phyloP scores from a whole-genome alignment of 1,284 basidiomycete genomes.

The Sanghuangporus weigelae region DNA sequence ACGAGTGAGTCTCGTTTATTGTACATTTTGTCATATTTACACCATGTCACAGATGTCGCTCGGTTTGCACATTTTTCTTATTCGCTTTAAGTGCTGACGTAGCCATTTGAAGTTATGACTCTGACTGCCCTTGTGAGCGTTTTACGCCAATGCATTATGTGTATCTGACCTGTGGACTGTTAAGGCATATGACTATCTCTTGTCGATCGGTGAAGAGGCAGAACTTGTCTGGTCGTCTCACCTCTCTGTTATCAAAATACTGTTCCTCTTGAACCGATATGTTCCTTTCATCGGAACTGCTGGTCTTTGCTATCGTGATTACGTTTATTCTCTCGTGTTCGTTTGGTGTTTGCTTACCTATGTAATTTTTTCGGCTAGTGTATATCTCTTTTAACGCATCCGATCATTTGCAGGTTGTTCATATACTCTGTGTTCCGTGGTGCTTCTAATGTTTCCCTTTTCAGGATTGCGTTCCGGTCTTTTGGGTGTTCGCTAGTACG shows the following conservation, averaged over 20 bases:
- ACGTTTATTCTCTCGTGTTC: not conserved
- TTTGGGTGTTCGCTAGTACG: not conserved
- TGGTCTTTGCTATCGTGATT: not conserved
- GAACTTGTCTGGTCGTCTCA: constrained; percentile 8
- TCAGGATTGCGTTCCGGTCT: not conserved
- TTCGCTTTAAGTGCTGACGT: not conserved
- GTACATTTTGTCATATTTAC: not conserved
- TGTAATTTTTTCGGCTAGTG: not conserved
- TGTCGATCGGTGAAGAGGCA: constrained; percentile 3
- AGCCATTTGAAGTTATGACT: not conserved
- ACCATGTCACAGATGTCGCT: not conserved
- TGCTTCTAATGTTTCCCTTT: not conserved
- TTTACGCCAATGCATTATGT: not conserved
- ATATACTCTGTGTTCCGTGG: not conserved
- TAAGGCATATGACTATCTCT: constrained; percentile 9
- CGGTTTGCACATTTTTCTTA: not conserved
- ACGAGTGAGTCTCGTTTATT: too few relatives aligned
- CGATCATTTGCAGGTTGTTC: not conserved
- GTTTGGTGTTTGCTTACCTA: not conserved
- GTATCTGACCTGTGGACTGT: not conserved
- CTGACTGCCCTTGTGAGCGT: not conserved
- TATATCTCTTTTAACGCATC: not conserved
- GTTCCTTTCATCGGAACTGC: not conserved
- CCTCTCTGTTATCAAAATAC: constrained; percentile 2
- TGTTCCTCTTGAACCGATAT: constrained; percentile 11